Evolutionary conservation across 768 basidiomycete genomes (phyloP).

Genomic region (Fistulinella prunicolor): DNA sequence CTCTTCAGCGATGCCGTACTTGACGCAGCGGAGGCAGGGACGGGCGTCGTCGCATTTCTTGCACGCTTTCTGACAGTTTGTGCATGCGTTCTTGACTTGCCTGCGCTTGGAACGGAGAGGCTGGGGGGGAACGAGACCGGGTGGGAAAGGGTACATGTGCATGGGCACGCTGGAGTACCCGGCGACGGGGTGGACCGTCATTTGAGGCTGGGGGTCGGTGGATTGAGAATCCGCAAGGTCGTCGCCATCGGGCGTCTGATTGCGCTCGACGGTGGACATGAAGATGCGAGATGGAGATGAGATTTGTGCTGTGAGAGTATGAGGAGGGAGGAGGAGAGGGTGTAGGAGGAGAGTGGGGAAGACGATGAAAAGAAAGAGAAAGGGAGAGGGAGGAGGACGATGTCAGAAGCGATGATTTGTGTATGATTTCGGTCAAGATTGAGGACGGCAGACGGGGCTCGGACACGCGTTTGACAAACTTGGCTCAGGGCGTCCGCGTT

Average conservation of each 20-base stretch:
- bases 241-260: constrained; percentile 41
- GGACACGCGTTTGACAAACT: constrained; percentile 38
- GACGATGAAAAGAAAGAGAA: constrained; percentile 11
- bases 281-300: constrained; percentile 21
- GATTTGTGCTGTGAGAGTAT: constrained; percentile 28
- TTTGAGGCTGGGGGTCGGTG: constrained; percentile 42
- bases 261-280: constrained; percentile 40
- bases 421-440: constrained; percentile 34
- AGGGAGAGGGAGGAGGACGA: constrained; percentile 11
- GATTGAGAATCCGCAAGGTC: constrained; percentile 34
- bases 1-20: constrained; percentile 83
- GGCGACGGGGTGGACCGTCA: constrained; percentile 49
- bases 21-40: constrained; percentile 90
- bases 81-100: constrained; percentile 91
- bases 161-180: constrained; percentile 53
- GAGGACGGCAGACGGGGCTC: constrained; percentile 30
- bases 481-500: constrained; percentile 30
- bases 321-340: constrained; percentile 24
- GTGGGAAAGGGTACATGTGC: constrained; percentile 70
- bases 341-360: constrained; percentile 18
- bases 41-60: constrained; percentile 91
- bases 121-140: constrained; percentile 43
- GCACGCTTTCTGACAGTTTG: constrained; percentile 87
- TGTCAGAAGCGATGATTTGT: constrained; percentile 27
- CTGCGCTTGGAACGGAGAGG: constrained; percentile 71